Base-by-base conservation (phyloP, 2,329 filamentous ascomycete species). In the Cladosporium velox region DNA sequence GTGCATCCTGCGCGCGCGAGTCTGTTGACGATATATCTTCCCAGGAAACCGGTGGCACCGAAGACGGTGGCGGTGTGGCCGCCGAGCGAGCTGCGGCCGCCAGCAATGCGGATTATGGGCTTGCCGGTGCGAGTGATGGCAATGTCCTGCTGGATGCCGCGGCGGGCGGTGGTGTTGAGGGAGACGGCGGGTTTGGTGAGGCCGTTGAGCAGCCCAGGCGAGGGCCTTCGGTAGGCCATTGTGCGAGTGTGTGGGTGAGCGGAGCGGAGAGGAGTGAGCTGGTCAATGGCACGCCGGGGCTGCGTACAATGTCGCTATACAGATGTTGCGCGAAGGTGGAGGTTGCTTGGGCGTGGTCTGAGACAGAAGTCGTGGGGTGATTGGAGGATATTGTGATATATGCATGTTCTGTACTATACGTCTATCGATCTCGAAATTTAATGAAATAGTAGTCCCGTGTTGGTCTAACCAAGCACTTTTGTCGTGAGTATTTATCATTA, bases 21-120 rank as follows among this genome's bases (percentile, higher is more conserved):
- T 79, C 92, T 88, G 83, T 97, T 97, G 77, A 99, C 95, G 77
- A 99, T 96, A 80, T 99, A 99, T 77, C 95, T 89, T 77, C 95
- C 95, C 65, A 99, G 84, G 79, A 96, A 94, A 70, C 95, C 95
- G 68, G 93, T 97, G 76, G 95, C 95, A 81, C 95, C 95, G 82
- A 99, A 99, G 75, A 99, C 94, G 67, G 95, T 99, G 68, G 91
- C 94, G 69, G 93, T 97, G 82, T 98, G 93, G 72, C 94, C 94
- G 92, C 75, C 76, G 28, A 73, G 67, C 64, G 70, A 73, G 75
- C 80, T 76, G 76, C 94, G 90, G 84, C 95, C 95, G 82, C 94
- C 94, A 77, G 93, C 88, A 66, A 90, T 85, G 76, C 93, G 90
- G 77, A 98, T 83, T 74, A 98, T 93, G 69, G 95, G 94, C 85